A percentile compares a stretch with the other conserved stretches of the same genome.
Evolutionary conservation across 2,329 filamentous ascomycete genomes (phyloP).

Genomic region (Orbilia blumenaviensis): DNA sequence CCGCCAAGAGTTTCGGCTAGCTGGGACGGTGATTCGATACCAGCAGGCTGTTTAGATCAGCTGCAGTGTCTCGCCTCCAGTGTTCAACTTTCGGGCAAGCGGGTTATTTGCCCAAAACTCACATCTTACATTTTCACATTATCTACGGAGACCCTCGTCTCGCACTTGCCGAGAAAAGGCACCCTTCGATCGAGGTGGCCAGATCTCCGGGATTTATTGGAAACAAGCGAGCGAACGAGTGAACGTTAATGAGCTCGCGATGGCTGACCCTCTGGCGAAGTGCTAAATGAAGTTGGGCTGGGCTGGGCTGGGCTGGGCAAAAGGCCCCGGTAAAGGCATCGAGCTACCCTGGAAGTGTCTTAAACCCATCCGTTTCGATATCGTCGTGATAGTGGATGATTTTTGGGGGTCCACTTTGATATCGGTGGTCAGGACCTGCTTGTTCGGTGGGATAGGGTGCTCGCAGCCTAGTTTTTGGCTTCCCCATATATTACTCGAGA

Average conservation of each 20-base stretch:
- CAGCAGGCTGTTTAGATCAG: slow-evolving; percentile 1
- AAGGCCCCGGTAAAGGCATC: slow-evolving; percentile 1
- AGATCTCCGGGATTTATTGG: slow-evolving; percentile 44
- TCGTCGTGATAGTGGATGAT: slow-evolving; percentile 19
- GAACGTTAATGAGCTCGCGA: slow-evolving; percentile 12
- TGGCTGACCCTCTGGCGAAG: not conserved
- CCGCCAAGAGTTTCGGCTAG: slow-evolving; percentile 45
- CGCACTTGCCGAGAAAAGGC: slow-evolving; percentile 42
- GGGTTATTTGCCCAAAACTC: slow-evolving; percentile 33
- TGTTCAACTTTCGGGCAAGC: slow-evolving; percentile 51
- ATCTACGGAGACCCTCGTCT: slow-evolving; percentile 9
- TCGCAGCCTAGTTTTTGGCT: slow-evolving; percentile 39
- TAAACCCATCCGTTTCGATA: slow-evolving; percentile 23
- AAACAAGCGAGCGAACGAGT: slow-evolving; percentile 9
- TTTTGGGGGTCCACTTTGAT: not conserved
- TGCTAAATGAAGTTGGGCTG: slow-evolving; percentile 4
- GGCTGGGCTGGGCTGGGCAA: not conserved
- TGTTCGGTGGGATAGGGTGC: slow-evolving; percentile 25
- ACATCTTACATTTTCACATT: slow-evolving; percentile 30
- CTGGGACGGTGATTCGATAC: slow-evolving; percentile 28
- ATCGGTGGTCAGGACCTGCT: slow-evolving; percentile 31
- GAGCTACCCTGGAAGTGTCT: slow-evolving; percentile 17
- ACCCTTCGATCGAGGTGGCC: slow-evolving; percentile 37
- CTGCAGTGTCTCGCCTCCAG: slow-evolving; percentile 49
- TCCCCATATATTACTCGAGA: slow-evolving; percentile 30